A percentile compares a stretch with the other conserved stretches of the same genome.
Conservation (phyloP, 2,329 filamentous ascomycete genomes). For the Aureobasidium vineae region DNA sequence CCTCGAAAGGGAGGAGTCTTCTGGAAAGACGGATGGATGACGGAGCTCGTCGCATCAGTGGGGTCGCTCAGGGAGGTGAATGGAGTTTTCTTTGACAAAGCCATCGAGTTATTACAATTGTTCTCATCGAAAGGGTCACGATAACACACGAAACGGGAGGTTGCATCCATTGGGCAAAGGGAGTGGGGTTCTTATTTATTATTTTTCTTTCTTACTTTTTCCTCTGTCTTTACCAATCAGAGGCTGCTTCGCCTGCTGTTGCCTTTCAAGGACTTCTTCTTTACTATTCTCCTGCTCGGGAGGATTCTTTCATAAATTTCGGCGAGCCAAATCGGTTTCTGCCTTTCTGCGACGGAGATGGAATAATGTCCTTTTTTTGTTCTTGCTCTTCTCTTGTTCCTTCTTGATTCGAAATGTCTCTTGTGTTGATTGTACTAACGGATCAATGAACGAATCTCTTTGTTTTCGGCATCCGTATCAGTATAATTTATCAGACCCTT, state of each 20-base stretch:
- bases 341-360: not conserved
- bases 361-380: not conserved
- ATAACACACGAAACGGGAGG: constrained; percentile 21
- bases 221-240: constrained; percentile 6
- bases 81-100: constrained; percentile 7
- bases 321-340: not conserved
- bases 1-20: not conserved
- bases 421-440: not conserved
- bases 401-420: not conserved
- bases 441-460: too few species aligned
- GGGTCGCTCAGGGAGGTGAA: not conserved
- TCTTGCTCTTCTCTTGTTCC: not conserved
- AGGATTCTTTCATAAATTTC: not conserved
- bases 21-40: not conserved
- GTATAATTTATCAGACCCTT: not conserved
- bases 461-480: not conserved
- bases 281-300: too few species aligned
- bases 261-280: not conserved
- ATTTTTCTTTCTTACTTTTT: not conserved
- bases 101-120: constrained; percentile 6
- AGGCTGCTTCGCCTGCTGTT: not conserved
- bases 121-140: constrained; percentile 5
- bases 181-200: not conserved
- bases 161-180: constrained; percentile 10
- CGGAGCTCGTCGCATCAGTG: constrained; percentile 4